These are phyloP conservation scores for Cicer bijugum DNA, from an alignment of 306 rosid species.

Conservation along the genomic window DNA sequence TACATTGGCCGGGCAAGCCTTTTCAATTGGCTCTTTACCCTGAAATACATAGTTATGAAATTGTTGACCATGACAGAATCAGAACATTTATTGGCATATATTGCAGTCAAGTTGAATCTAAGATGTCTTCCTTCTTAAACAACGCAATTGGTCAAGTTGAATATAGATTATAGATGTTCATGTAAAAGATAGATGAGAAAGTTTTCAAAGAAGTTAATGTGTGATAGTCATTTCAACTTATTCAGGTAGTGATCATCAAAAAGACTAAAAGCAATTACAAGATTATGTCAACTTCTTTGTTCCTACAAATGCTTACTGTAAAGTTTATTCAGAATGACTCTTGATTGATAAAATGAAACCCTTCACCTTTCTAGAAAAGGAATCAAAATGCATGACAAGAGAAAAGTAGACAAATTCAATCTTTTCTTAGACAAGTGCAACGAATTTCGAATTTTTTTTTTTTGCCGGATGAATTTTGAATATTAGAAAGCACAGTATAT, in stretches of 20 bases:
- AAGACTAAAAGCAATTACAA: neutral
- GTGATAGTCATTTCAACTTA: neutral
- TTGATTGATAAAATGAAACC: constrained; percentile 21
- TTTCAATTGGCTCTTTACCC: constrained; percentile 96
- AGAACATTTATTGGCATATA: constrained; percentile 12
- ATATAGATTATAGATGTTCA: neutral
- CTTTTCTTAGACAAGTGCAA: constrained; percentile 28
- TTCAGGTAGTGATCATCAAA: neutral
- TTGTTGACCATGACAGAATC: constrained; percentile 32
- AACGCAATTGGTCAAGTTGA: neutral
- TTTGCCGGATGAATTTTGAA: no score
- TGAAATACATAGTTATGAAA: constrained; percentile 50
- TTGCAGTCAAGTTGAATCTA: constrained; percentile 11
- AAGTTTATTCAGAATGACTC: neutral
- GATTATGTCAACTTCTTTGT: constrained; percentile 6
- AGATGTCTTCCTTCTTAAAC: constrained; percentile 20
- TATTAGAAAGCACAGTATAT: constrained; percentile 33
- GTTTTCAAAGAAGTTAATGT: neutral
- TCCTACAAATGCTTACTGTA: neutral
- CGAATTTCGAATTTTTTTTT: constrained; percentile 7
- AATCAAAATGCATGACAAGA: constrained; percentile 17
- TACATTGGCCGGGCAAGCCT: constrained; percentile 99
- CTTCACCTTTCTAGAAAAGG: neutral
- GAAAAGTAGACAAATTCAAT: constrained; percentile 19
- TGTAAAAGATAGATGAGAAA: constrained; percentile 2